Evolutionary conservation across 495 filamentous ascomycete species (phyloP), one percentile per base, ranked within the genome.

Genomic region (Aspergillus affinis): DNA sequence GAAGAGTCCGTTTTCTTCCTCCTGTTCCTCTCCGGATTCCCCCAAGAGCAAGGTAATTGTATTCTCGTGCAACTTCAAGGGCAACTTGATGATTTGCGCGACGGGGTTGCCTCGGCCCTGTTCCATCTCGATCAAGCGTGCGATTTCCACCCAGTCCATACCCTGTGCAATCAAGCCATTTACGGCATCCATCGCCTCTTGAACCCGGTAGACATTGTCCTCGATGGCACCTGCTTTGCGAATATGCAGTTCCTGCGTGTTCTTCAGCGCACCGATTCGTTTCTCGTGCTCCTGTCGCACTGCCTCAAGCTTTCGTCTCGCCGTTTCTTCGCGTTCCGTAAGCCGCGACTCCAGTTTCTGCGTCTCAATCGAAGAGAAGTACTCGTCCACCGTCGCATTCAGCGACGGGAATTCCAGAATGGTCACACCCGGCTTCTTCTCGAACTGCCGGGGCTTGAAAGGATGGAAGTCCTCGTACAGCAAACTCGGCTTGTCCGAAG

Each of bases 381-480:
- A 98, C 61, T 96, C 90, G 65, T 98, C 94, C 0, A 96, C 92
- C 0, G 92, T 94, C 57, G 88, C 90, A 70, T 97, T 97, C 79
- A 92, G 96, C 55, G 88, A 88, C 3, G 90, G 83, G 64, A 90
- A 91, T 55, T 88, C 81, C 9, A 97, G 66, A 17, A 95, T 85
- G 5, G 82, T 82, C 23, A 84, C 78, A 0, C 75, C 72, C 4
- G 86, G 76, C 57, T 88, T 86, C 10, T 85, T 78, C 60, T 86
- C 87, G 64, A 96, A 92, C 65, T 98, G 94, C 29, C 82, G 80
- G 0, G 94, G 94, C 48, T 87, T 80, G 74, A 97, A 98, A 0
- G 94, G 94, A 67, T 97, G 93, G 68, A 97, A 97, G 62, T 98
- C 94, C 54, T 97, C 90, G 65, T 98, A 98, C 12, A 96, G 71